Evolutionary conservation across 2,329 filamentous ascomycete species (phyloP), one percentile per base, ranked within the genome.

Genomic region (Cercospora beticola): DNA sequence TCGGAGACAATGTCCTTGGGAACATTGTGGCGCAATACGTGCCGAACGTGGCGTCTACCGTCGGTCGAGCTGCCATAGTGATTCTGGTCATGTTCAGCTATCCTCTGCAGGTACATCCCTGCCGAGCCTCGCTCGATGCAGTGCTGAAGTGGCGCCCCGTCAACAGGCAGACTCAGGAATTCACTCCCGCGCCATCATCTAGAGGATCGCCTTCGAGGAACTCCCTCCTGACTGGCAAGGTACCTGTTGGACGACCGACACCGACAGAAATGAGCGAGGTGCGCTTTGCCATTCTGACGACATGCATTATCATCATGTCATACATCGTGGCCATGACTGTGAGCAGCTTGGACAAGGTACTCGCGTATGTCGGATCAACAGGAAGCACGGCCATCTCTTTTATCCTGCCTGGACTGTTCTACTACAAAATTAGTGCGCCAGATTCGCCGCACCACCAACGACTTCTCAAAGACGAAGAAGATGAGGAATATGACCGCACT

Each of bases 331-430:
- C 95, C 26, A 92, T 99, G 83, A 96, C 92, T 0, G 94, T 99
- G 3, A 92, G 89, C 21, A 95, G 91, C 12, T 86, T 99, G 3
- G 94, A 97, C 78, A 90, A 92, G 58, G 94, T 99, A 0, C 86
- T 99, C 0, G 94, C 95, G 0, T 99, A 97, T 74, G 95, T 99
- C 10, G 95, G 95, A 43, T 93, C 91, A 74, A 99, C 95, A 0
- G 95, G 95, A 64, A 94, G 91, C 62, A 99, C 95, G 0, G 93
- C 92, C 70, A 99, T 99, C 75, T 97, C 92, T 70, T 99, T 99
- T 79, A 98, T 99, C 72, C 86, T 99, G 0, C 95, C 95, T 0
- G 95, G 95, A 0, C 82, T 99, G 4, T 99, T 99, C 80, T 99
- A 98, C 81, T 99, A 98, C 83, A 98, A 98, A 81, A 98, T 99